phyloP scores from a whole-genome alignment of 208 protist genomes.

The Strigomonas culicis region DNA sequence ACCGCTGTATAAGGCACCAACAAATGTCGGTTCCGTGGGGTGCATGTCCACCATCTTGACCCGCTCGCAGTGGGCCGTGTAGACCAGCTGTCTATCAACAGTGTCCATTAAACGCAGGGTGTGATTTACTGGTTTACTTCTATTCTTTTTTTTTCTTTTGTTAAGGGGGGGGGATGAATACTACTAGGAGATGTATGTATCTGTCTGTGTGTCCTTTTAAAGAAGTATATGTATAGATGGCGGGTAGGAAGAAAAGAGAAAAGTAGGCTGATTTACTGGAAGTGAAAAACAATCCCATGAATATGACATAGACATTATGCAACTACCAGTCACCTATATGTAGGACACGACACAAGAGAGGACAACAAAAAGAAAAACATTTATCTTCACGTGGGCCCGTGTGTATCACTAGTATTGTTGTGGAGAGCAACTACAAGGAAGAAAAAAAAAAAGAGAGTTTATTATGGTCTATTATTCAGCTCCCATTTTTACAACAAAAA shows the following conservation, averaged over 20 bases:
- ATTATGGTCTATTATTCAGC: constrained; percentile 1
- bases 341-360: not conserved
- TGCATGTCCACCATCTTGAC: constrained; percentile 99
- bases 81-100: too few species aligned
- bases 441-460: not conserved
- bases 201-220: not conserved
- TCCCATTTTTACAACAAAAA: constrained; percentile 91
- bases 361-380: not conserved
- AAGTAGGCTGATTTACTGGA: not conserved
- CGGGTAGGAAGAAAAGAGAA: constrained; percentile 2
- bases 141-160: not conserved
- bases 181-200: not conserved
- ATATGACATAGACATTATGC: not conserved
- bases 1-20: constrained; percentile 93
- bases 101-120: too few species aligned
- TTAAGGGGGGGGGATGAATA: not conserved
- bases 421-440: too few species aligned
- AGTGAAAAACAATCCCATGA: too few species aligned
- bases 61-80: constrained; percentile 92
- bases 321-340: not conserved
- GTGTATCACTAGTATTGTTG: too few species aligned
- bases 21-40: constrained; percentile 96
- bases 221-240: not conserved
- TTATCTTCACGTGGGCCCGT: not conserved
- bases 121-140: not conserved